These are phyloP conservation scores for Panicum hallii DNA, from an alignment of 202 grass and related monocot species.

Conservation along the genomic window DNA sequence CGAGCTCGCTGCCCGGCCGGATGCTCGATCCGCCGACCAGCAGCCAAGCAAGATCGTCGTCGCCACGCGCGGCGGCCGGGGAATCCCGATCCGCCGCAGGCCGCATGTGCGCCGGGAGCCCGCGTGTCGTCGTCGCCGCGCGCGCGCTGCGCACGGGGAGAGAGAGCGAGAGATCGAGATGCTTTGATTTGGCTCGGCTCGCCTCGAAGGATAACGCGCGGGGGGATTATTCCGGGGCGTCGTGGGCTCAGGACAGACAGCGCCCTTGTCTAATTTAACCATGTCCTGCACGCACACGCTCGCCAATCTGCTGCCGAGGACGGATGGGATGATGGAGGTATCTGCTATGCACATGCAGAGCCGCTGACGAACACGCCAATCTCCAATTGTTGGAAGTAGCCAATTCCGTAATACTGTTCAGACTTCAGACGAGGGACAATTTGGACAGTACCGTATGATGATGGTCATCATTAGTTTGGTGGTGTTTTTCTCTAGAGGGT, in stretches of 20 bases:
- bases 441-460: background rate
- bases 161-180: background rate
- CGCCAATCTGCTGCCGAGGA: background rate
- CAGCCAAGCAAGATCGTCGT: constrained; percentile 5
- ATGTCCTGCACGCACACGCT: constrained; percentile 10
- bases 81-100: constrained; percentile 38
- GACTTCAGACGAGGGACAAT: background rate
- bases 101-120: constrained; percentile 39
- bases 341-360: constrained; percentile 28
- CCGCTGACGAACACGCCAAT: constrained; percentile 16
- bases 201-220: background rate
- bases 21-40: background rate
- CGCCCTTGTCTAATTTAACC: background rate
- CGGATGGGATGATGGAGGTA: background rate
- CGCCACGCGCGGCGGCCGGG: constrained; percentile 23
- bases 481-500: background rate
- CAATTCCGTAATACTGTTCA: background rate
- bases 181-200: background rate
- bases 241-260: constrained; percentile 1
- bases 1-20: no score
- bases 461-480: constrained; percentile 13
- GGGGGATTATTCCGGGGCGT: constrained; percentile 18
- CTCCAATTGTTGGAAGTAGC: background rate
- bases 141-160: background rate
- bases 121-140: constrained; percentile 34